These are phyloP conservation scores for Oryza meyeriana DNA, from an alignment of 176 grass and related monocot species.

Conservation along the genomic window DNA sequence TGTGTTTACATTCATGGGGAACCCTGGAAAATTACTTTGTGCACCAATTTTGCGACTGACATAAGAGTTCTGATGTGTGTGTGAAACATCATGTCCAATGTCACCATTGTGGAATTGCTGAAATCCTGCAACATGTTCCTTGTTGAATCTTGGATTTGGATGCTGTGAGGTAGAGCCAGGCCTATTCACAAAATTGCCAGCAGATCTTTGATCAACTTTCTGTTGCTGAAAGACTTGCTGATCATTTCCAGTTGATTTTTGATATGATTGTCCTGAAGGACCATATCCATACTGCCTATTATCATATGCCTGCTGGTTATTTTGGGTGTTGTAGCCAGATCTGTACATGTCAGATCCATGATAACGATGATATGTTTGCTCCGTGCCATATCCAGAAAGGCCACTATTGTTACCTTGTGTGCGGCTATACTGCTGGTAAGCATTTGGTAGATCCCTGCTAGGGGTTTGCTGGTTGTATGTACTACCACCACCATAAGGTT, in stretches of 20 bases:
- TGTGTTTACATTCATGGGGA: constrained; percentile 30
- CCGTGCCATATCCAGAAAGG: constrained; percentile 18
- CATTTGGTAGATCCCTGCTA: constrained; percentile 17
- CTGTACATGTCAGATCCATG: constrained; percentile 21
- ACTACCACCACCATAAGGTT: constrained; percentile 32
- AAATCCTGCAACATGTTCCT: constrained; percentile 33
- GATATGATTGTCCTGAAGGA: constrained; percentile 29
- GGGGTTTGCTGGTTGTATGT: constrained; percentile 16
- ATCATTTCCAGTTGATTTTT: constrained; percentile 28
- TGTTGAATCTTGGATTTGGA: constrained; percentile 30
- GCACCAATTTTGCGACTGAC: constrained; percentile 16
- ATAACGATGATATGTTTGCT: background rate
- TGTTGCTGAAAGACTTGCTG: constrained; percentile 37
- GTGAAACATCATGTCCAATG: constrained; percentile 39
- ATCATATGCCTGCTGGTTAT: constrained; percentile 31
- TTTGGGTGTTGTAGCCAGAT: constrained; percentile 28
- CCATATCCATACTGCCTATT: constrained; percentile 32
- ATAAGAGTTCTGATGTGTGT: constrained; percentile 36
- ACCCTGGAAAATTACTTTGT: constrained; percentile 27
- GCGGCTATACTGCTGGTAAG: constrained; percentile 18
- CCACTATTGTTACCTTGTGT: constrained; percentile 22
- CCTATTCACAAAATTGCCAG: constrained; percentile 23
- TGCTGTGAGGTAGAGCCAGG: constrained; percentile 18
- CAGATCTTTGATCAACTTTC: constrained; percentile 32
- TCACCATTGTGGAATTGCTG: constrained; percentile 35